Base-by-base conservation (phyloP, 208 protist species). In the Trypanosoma conorhini region DNA sequence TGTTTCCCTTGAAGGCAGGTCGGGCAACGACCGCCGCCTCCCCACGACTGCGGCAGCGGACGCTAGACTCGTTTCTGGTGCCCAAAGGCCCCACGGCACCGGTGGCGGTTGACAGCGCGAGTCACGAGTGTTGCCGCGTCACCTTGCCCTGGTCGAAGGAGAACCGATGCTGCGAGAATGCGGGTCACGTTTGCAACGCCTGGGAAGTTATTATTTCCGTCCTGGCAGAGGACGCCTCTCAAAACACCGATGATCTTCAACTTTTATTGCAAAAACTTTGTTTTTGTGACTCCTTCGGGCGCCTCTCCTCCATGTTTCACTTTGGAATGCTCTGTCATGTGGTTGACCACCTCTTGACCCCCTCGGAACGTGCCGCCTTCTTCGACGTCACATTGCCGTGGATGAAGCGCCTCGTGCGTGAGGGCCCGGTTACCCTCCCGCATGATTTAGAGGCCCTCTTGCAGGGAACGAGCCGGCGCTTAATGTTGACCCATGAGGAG, bases 381-480 rank as follows among this genome's bases (percentile, higher is more conserved):
- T 83, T 87, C 28, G 13, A 67, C 17, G 28, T 62, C 3, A 85
- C 89, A 38, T 63, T 92, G 46, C 86, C 89, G 54, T 94, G 81
- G 80, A 87, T 92, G 82, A 81, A 76, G 52, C 57, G 68, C 22
- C 52, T 58, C 42, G 70, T 85, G 15, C 28, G 79, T 33, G n/a
- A 56, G 30, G 83, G 58, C 13, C 81, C 84, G 0, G 12, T 12
- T 28, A 3, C 65, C 9, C 33, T 80, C 54, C 52, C 75, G 13
- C 26, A 42, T 17, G 9, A 73, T 24, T 78, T 91, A 55, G 62
- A 70, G 0, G 55, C 88, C 2, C 73, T 88, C 22, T 50, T 59
- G 10, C 74, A 83, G 48, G 65, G 74, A 26, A 48, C 56, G 12
- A 83, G 70, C 26, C 58, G 50, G 19, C 58, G 54, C 5, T 42